Evolutionary conservation across 1,284 basidiomycete genomes (phyloP).

Genomic region (Dichomitus squalens): DNA sequence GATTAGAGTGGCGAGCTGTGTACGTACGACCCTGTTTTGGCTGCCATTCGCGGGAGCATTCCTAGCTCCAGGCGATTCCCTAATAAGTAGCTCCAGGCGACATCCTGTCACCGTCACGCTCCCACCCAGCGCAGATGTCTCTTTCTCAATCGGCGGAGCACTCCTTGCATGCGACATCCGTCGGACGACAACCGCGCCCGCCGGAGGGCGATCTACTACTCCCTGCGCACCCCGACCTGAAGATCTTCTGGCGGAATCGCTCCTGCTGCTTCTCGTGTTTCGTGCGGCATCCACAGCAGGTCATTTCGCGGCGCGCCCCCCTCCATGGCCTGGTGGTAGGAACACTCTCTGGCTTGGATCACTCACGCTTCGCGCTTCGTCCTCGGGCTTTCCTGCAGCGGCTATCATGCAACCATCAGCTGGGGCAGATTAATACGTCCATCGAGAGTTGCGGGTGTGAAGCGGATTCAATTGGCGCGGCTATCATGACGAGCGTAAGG

Average conservation of each 20-base stretch:
- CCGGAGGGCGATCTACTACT: not conserved
- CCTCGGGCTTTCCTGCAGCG: conserved; percentile 2
- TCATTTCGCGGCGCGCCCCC: no score
- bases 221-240: not conserved
- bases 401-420: conserved; percentile 24
- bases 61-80: no score
- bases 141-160: not conserved
- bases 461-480: conserved; percentile 15
- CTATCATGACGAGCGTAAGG: conserved; percentile 17
- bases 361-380: not conserved
- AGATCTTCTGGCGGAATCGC: not conserved
- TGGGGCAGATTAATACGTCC: conserved; percentile 21
- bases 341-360: not conserved
- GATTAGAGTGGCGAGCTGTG: conserved; percentile 26
- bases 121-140: no score
- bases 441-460: conserved; percentile 16
- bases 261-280: no score
- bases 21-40: conserved; percentile 24
- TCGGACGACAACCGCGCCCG: not conserved
- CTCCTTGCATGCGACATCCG: no score
- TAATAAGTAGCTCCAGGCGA: no score
- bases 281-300: no score
- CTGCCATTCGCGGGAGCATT: conserved; percentile 33
- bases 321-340: no score
- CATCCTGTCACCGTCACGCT: no score